Conservation (phyloP, 768 basidiomycete species). For the Phaeotremella skinneri region DNA sequence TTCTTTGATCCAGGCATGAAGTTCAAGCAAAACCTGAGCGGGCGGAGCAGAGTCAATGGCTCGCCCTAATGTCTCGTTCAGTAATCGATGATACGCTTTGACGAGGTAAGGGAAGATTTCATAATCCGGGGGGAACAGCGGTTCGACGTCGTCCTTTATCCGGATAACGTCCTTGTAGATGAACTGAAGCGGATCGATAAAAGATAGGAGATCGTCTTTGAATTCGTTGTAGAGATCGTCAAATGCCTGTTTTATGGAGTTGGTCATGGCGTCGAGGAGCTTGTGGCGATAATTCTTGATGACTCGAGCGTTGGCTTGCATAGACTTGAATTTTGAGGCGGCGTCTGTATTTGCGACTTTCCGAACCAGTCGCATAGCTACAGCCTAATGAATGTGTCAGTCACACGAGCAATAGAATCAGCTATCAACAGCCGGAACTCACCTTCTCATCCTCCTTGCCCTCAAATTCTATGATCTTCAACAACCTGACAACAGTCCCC, state of each 20-base stretch:
- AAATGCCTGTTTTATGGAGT: conserved; percentile 71
- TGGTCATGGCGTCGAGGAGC: conserved; percentile 72
- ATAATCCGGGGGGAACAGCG: conserved; percentile 88
- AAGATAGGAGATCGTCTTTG: conserved; percentile 65
- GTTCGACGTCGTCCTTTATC: conserved; percentile 84
- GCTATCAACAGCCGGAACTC: conserved; percentile 11
- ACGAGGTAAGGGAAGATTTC: conserved; percentile 80
- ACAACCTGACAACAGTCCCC: conserved; percentile 82
- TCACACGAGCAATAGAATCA: background rate
- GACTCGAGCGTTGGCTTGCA: conserved; percentile 86
- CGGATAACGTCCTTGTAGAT: conserved; percentile 91
- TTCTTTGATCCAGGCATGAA: conserved; percentile 93
- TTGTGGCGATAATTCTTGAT: conserved; percentile 95
- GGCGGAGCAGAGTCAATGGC: conserved; percentile 74
- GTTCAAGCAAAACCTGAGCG: conserved; percentile 77
- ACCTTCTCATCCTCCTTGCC: conserved; percentile 94
- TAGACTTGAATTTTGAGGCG: conserved; percentile 86
- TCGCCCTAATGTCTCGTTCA: conserved; percentile 69
- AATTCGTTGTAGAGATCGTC: conserved; percentile 64
- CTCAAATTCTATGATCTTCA: conserved; percentile 93
- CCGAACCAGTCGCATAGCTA: conserved; percentile 89
- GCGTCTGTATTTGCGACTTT: conserved; percentile 90
- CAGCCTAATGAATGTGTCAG: conserved; percentile 60
- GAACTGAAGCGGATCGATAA: conserved; percentile 79
- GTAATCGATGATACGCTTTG: conserved; percentile 82